These are phyloP conservation scores for Pichia pseudocactophila DNA, from an alignment of 805 yeast species.

Conservation along the genomic window DNA sequence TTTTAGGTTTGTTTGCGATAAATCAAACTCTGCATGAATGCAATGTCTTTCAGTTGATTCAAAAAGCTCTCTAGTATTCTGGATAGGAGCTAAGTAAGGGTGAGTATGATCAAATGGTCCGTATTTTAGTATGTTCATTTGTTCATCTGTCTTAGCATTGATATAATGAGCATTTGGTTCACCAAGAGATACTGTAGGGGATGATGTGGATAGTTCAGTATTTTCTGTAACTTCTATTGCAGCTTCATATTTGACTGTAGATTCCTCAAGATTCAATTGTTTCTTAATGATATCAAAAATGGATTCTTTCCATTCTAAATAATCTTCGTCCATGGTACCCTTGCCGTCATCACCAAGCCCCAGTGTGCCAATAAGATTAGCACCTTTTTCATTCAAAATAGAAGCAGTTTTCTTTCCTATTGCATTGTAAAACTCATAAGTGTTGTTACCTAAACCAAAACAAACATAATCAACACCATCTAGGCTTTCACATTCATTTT, in stretches of 20 bases:
- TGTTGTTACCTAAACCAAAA: constrained; percentile 91
- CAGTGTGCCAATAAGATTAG: constrained; percentile 58
- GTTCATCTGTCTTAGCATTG: constrained; percentile 26
- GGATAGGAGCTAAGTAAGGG: constrained; percentile 72
- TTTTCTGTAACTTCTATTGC: constrained; percentile 37
- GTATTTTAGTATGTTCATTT: constrained; percentile 29
- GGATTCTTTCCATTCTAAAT: constrained; percentile 82
- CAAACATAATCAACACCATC: constrained; percentile 56
- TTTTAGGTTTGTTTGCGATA: constrained; percentile 62
- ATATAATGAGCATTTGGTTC: constrained; percentile 65
- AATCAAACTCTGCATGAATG: constrained; percentile 83
- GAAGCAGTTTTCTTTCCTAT: constrained; percentile 58
- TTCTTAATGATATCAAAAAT: constrained; percentile 58
- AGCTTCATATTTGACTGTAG: constrained; percentile 73
- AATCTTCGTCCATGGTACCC: constrained; percentile 94
- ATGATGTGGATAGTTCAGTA: constrained; percentile 24
- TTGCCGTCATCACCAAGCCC: constrained; percentile 95
- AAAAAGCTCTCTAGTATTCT: constrained; percentile 61
- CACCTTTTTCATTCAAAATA: constrained; percentile 55
- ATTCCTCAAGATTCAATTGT: constrained; percentile 63
- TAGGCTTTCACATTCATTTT: constrained; percentile 48
- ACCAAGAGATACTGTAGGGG: constrained; percentile 55
- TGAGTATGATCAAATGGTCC: constrained; percentile 78
- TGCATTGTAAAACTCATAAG: constrained; percentile 86
- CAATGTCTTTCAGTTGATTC: constrained; percentile 56